Percentiles rank a stretch among this genome's conserved stretches.
Conservation (phyloP, 1,139 yeast species). For the Blastobotrys buckinghamii region DNA sequence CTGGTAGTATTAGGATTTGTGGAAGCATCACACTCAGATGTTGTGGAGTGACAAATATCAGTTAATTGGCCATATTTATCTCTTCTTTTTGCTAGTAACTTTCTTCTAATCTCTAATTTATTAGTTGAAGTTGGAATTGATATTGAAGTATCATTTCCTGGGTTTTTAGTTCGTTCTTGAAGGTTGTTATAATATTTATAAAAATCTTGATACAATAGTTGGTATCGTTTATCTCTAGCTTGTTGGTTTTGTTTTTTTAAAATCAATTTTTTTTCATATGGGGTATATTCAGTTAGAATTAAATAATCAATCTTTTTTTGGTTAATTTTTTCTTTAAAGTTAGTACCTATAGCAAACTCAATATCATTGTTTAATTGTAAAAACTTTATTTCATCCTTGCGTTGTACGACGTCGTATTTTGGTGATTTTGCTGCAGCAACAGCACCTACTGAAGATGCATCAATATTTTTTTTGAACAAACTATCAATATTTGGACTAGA, state of each 20-base stretch:
- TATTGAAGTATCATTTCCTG: neutral
- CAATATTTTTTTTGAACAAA: neutral
- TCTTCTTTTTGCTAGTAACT: neutral
- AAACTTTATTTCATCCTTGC: neutral
- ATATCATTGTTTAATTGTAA: neutral
- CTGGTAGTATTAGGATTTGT: neutral
- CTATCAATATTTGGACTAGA: neutral
- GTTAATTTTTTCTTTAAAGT: neutral
- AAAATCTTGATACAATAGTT: neutral
- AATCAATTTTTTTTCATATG: neutral
- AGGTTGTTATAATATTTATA: neutral
- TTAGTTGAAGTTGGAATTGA: neutral
- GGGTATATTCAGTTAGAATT: neutral
- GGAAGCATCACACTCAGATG: neutral
- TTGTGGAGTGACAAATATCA: neutral
- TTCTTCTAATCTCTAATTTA: neutral
- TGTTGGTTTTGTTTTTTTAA: neutral
- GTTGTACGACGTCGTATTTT: neutral
- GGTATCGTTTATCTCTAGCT: neutral
- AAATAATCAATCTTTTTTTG: neutral
- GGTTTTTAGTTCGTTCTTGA: too few species aligned
- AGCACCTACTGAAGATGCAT: too few species aligned
- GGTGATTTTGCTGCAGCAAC: neutral
- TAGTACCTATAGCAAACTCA: neutral
- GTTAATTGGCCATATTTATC: neutral